These are phyloP conservation scores for Plasmodium blacklocki DNA, from an alignment of 169 alveolate species.

Conservation along the genomic window DNA sequence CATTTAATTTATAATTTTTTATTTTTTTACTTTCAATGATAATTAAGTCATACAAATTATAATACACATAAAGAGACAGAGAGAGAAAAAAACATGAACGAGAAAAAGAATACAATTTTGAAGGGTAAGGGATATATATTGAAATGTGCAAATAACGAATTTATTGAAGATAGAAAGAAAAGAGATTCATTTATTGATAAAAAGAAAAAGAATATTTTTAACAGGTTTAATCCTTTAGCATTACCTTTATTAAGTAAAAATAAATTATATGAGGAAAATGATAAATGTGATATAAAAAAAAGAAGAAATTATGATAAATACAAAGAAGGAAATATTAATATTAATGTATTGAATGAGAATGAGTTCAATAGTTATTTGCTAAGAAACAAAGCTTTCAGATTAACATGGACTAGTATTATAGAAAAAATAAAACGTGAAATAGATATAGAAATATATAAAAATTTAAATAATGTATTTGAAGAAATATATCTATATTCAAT, in stretches of 20 bases:
- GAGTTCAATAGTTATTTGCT: slow-evolving; percentile 53
- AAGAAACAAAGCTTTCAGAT: slow-evolving; percentile 56
- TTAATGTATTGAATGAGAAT: slow-evolving; percentile 30
- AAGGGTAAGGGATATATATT: slow-evolving; percentile 61
- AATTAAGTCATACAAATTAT: no score
- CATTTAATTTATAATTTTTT: background rate
- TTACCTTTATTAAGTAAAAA: slow-evolving; percentile 35
- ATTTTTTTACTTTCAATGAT: background rate
- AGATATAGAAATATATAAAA: slow-evolving; percentile 57
- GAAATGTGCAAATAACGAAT: slow-evolving; percentile 30
- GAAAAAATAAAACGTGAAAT: slow-evolving; percentile 46
- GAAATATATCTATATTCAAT: slow-evolving; percentile 48
- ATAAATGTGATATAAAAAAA: background rate
- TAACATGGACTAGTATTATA: slow-evolving; percentile 57
- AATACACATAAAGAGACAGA: background rate
- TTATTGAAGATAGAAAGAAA: background rate
- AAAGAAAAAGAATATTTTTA: slow-evolving; percentile 36
- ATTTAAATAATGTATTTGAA: slow-evolving; percentile 49
- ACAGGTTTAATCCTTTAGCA: slow-evolving; percentile 49
- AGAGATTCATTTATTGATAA: slow-evolving; percentile 21
- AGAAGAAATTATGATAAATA: background rate
- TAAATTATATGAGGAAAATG: background rate
- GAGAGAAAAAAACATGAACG: slow-evolving; percentile 6
- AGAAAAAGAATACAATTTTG: slow-evolving; percentile 4
- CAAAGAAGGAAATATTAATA: background rate